phyloP scores from a whole-genome alignment of 23 red algal species.

The Agarophyton chilense region DNA sequence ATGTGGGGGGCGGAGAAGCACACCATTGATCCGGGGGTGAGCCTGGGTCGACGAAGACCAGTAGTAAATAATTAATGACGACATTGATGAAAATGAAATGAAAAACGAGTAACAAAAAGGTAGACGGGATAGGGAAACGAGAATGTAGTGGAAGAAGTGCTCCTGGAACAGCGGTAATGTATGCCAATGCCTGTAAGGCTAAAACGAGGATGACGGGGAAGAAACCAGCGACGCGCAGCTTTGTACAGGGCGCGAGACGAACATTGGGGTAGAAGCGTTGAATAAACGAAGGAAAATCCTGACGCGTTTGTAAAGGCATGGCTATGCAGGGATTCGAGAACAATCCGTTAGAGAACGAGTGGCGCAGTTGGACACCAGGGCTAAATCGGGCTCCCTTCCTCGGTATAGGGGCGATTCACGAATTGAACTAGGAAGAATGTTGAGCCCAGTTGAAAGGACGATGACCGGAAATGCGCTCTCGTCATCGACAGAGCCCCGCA shows the following conservation, averaged over 20 bases:
- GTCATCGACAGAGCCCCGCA: too few species aligned
- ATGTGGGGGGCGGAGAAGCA: slow-evolving; percentile 44
- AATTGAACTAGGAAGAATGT: too few species aligned
- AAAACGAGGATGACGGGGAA: slow-evolving; percentile 67
- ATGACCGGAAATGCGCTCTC: too few species aligned
- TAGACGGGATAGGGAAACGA: slow-evolving; percentile 10
- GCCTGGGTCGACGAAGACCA: slow-evolving; percentile 73
- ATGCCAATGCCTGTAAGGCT: slow-evolving; percentile 52
- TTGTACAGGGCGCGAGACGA: slow-evolving; percentile 51
- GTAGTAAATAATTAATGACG: slow-evolving; percentile 75
- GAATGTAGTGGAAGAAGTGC: slow-evolving; percentile 70
- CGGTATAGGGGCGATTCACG: too few species aligned
- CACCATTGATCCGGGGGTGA: slow-evolving; percentile 72
- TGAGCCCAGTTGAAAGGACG: too few species aligned
- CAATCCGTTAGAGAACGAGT: too few species aligned
- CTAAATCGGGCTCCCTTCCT: too few species aligned
- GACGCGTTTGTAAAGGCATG: neutral
- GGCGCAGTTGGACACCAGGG: too few species aligned
- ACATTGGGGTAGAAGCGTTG: slow-evolving; percentile 25
- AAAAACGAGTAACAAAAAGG: slow-evolving; percentile 63
- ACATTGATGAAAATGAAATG: slow-evolving; percentile 67
- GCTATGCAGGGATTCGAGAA: neutral
- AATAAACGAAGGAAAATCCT: neutral
- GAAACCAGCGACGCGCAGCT: slow-evolving; percentile 62
- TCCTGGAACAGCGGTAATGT: slow-evolving; percentile 53